Evolutionary conservation across 805 yeast species (phyloP).

Genomic region (Kluyveromyces wickerhamii): DNA sequence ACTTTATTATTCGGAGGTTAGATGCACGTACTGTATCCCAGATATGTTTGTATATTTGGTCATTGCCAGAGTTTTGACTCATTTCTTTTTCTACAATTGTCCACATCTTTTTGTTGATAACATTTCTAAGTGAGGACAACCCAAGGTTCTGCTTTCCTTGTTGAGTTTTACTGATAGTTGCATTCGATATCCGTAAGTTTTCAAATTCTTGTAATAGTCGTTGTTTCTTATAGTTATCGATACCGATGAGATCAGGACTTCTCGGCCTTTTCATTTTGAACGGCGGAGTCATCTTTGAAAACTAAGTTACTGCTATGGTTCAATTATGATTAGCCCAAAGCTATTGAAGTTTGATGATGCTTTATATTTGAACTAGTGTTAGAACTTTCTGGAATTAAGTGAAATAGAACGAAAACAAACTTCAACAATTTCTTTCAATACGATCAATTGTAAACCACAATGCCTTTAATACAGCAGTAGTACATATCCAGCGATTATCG

Average conservation of each 20-base stretch:
- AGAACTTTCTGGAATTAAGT: no score
- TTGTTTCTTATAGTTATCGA: constrained; percentile 28
- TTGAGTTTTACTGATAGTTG: no score
- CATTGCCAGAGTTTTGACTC: constrained; percentile 3
- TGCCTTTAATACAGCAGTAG: no score
- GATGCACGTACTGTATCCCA: constrained; percentile 20
- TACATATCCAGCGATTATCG: no score
- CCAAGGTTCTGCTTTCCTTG: no score
- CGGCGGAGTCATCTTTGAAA: constrained; percentile 8
- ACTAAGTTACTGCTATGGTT: no score
- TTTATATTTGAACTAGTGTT: no score
- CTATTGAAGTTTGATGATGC: no score
- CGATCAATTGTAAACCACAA: no score
- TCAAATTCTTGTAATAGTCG: constrained; percentile 28
- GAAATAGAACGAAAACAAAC: no score
- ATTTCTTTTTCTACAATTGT: constrained; percentile 5
- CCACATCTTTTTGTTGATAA: constrained; percentile 7
- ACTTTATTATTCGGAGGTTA: constrained; percentile 23
- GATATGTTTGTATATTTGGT: constrained; percentile 19
- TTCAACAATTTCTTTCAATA: no score
- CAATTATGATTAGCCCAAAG: no score
- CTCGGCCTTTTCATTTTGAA: constrained; percentile 24
- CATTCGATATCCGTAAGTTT: constrained; percentile 21
- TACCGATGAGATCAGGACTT: constrained; percentile 21
- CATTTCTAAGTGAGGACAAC: neutral